These are phyloP conservation scores for Plasmodium malariae DNA, from an alignment of 169 alveolate genomes.

Conservation along the genomic window DNA sequence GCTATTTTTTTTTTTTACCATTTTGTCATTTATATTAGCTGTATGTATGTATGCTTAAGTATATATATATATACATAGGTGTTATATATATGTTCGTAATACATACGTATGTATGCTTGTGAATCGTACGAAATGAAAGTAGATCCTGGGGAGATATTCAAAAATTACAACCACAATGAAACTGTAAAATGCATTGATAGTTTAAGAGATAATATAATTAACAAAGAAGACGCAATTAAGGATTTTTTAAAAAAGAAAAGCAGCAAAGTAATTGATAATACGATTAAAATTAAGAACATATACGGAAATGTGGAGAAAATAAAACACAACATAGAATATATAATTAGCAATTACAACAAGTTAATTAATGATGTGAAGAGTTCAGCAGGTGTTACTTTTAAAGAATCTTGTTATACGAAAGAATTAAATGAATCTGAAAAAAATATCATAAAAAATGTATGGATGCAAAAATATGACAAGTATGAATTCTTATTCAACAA, in stretches of 20 bases:
- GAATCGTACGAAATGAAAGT: constrained; percentile 47
- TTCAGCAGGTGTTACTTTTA: constrained; percentile 4
- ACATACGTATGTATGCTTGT: neutral
- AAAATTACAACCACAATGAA: constrained; percentile 48
- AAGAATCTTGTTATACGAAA: constrained; percentile 26
- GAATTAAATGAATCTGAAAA: constrained; percentile 37
- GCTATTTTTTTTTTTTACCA: too few relatives aligned
- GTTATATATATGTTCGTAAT: neutral
- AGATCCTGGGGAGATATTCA: constrained; percentile 35
- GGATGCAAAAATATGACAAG: constrained; percentile 55
- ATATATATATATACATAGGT: neutral
- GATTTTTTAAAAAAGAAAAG: constrained; percentile 64
- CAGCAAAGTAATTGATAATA: constrained; percentile 57
- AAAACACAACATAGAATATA: constrained; percentile 42
- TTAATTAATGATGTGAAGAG: constrained; percentile 34
- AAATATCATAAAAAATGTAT: constrained; percentile 44
- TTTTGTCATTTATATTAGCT: too few relatives aligned
- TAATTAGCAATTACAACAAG: constrained; percentile 22
- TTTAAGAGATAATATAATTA: constrained; percentile 18
- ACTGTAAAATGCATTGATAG: constrained; percentile 31
- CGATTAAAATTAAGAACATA: constrained; percentile 66
- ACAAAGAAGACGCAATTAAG: constrained; percentile 51
- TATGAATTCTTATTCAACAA: constrained; percentile 58
- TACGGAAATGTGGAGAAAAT: constrained; percentile 71
- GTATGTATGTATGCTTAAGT: too few relatives aligned